phyloP scores from a whole-genome alignment of 2,329 filamentous ascomycete genomes.

The Coniochaeta sp. region DNA sequence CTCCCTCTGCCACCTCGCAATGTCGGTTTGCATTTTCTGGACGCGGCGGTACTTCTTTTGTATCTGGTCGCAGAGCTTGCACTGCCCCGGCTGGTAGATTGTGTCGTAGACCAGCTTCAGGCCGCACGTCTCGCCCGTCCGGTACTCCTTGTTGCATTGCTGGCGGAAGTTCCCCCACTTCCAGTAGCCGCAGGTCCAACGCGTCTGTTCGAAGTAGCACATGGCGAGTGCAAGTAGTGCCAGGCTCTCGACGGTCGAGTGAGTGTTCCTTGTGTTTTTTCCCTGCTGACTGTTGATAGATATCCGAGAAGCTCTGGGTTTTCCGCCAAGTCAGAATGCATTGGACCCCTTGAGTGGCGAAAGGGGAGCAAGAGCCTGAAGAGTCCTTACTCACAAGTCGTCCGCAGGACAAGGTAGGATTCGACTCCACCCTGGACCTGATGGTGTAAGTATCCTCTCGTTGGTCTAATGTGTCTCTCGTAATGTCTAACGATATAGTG shows the following conservation, averaged over 20 bases:
- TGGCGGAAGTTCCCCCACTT: constrained; percentile 90
- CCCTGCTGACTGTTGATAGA: not conserved
- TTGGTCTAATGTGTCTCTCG: not conserved
- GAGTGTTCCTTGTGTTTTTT: not conserved
- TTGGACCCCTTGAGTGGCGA: not conserved
- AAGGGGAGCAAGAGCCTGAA: not conserved
- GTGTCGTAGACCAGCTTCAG: constrained; percentile 83
- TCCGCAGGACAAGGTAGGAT: not conserved
- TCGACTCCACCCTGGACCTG: not conserved
- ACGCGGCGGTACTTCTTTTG: constrained; percentile 75
- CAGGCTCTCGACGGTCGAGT: not conserved
- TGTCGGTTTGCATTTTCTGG: constrained; percentile 66
- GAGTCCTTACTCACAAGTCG: not conserved
- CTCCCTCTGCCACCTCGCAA: constrained; percentile 71
- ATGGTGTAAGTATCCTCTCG: not conserved
- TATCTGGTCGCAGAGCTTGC: constrained; percentile 83
- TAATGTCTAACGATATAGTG: not conserved
- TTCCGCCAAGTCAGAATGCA: not conserved
- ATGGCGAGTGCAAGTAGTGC: constrained; percentile 41
- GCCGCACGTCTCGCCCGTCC: constrained; percentile 92
- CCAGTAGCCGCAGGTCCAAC: constrained; percentile 82
- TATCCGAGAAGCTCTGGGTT: not conserved
- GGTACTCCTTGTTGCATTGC: constrained; percentile 91
- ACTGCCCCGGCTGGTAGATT: constrained; percentile 54
- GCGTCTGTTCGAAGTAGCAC: constrained; percentile 94